These are phyloP conservation scores for Fraxinus greggii DNA, from an alignment of 305 asterid genomes.

Conservation along the genomic window DNA sequence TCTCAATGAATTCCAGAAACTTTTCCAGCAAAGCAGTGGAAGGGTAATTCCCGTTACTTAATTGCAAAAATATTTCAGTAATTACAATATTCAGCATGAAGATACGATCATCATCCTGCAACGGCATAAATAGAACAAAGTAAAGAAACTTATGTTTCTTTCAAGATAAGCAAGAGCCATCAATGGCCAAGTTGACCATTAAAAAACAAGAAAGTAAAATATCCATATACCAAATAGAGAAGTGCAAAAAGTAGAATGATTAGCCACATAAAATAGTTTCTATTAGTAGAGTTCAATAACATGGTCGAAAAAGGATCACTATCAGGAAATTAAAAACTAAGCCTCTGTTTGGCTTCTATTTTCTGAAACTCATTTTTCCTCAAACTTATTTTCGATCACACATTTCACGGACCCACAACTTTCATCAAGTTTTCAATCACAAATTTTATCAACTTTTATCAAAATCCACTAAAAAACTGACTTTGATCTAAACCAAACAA, in stretches of 20 bases:
- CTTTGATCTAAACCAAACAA: background rate
- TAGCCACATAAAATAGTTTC: background rate
- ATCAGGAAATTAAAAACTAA: background rate
- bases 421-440: background rate
- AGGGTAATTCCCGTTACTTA: slow-evolving; percentile 45
- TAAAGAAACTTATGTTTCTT: slow-evolving; percentile 25
- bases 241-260: slow-evolving; percentile 2
- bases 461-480: background rate
- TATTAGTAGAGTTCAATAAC: background rate
- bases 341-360: background rate
- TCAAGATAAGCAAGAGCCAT: slow-evolving; percentile 3
- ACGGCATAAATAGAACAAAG: slow-evolving; percentile 25
- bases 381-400: background rate
- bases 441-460: background rate
- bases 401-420: background rate
- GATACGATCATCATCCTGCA: slow-evolving; percentile 78
- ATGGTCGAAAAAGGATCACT: background rate
- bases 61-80: slow-evolving; percentile 66
- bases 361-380: background rate
- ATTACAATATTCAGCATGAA: slow-evolving; percentile 60
- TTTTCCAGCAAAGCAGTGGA: slow-evolving; percentile 58
- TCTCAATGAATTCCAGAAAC: slow-evolving; percentile 72
- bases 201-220: background rate
- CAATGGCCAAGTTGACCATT: slow-evolving; percentile 5
- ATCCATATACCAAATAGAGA: slow-evolving; percentile 1